Conservation (phyloP, 495 filamentous ascomycete genomes). For the Amphirosellinia nigrospora region DNA sequence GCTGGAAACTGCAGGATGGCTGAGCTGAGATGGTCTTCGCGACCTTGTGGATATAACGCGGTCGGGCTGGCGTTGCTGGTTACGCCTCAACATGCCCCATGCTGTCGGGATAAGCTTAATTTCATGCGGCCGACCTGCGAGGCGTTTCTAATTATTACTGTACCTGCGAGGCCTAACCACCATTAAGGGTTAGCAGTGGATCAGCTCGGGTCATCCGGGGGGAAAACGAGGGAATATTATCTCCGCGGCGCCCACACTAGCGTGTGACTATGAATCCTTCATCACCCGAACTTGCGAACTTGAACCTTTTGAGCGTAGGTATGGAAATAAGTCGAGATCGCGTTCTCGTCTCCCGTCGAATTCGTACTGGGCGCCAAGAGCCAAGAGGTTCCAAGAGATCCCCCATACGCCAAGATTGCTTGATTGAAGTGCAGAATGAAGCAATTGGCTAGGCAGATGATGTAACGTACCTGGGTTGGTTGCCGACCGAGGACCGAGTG, state of each 20-base stretch:
- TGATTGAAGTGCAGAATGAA: background rate
- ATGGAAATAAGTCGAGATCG: constrained; percentile 2
- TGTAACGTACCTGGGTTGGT: too few species aligned
- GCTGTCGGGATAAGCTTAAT: background rate
- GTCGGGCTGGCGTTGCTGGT: background rate
- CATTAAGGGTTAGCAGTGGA: background rate
- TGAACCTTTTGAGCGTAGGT: background rate
- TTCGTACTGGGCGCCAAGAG: background rate
- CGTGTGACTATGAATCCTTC: background rate
- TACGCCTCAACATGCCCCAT: background rate
- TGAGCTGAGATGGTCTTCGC: background rate
- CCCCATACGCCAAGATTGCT: constrained; percentile 5
- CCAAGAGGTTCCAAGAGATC: constrained; percentile 7
- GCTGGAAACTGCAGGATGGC: background rate
- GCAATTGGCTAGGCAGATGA: background rate
- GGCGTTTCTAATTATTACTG: constrained; percentile 15
- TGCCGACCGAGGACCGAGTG: background rate
- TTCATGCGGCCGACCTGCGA: background rate
- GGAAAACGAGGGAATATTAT: background rate
- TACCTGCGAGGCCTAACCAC: constrained; percentile 6
- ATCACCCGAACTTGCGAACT: background rate
- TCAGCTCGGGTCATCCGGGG: constrained; percentile 18
- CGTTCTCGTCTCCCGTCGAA: background rate
- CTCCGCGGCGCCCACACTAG: constrained; percentile 8
- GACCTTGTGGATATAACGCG: background rate